These are phyloP conservation scores for Fusarium cyanostomum DNA, from an alignment of 2,329 filamentous ascomycete genomes.

Conservation along the genomic window DNA sequence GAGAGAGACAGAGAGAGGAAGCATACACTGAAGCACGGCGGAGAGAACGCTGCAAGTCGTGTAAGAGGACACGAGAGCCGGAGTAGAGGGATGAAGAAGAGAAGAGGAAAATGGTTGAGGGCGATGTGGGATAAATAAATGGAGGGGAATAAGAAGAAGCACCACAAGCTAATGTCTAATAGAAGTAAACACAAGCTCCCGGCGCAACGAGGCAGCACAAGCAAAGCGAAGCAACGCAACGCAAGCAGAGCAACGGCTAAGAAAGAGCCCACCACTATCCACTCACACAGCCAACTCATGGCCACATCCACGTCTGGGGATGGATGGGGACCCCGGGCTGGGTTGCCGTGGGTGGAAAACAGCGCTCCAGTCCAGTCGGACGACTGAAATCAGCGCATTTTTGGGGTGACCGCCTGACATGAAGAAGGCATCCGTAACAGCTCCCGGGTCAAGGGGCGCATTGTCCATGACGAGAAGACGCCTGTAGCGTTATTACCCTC, in stretches of 20 bases:
- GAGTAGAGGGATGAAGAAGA: not conserved
- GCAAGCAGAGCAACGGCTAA: constrained; percentile 8
- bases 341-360: constrained; percentile 17
- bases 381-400: constrained; percentile 39
- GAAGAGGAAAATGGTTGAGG: constrained; percentile 5
- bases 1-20: constrained; percentile 12
- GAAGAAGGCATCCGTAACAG: constrained; percentile 3
- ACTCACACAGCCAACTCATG: constrained; percentile 25
- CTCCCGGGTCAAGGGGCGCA: constrained; percentile 20
- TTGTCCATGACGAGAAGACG: constrained; percentile 29
- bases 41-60: constrained; percentile 13
- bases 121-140: constrained; percentile 27
- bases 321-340: constrained; percentile 41
- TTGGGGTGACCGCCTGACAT: constrained; percentile 39
- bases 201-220: constrained; percentile 4
- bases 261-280: constrained; percentile 18
- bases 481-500: constrained; percentile 1
- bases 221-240: constrained; percentile 4
- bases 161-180: constrained; percentile 20
- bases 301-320: constrained; percentile 38
- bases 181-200: constrained; percentile 24
- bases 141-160: constrained; percentile 8
- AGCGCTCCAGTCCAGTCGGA: constrained; percentile 8
- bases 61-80: constrained; percentile 25
- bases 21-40: constrained; percentile 20